Evolutionary conservation across 176 grass and related monocot species (phyloP), one percentile per base, ranked within the genome.

Genomic region (Carex scoparia): DNA sequence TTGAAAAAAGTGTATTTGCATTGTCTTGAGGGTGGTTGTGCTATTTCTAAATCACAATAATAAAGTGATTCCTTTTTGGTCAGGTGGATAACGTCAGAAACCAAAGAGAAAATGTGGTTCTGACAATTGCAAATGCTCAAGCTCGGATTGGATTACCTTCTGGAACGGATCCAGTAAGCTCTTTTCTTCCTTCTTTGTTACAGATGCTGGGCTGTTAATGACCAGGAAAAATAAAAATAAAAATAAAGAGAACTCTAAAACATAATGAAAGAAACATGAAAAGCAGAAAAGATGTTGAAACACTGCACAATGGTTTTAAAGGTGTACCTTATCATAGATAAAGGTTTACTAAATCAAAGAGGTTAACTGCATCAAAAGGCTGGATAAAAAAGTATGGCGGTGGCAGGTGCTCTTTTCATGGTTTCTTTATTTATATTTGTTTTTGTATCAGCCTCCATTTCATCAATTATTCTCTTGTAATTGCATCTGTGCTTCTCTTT

Each of bases 1-100:
- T 35, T 44, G 16, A 49, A 62, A 19, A 44, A 6, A 48, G 59
- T 66, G 58, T 65, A 27, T 82, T 82, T 62, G 46, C 5, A 27
- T 8, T n/a, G 10, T 55, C 51, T 57, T 0, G 1, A 33, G 51
- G 23, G 51, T 74, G 77, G 18, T 81, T 84, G 27, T 90, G 54
- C 79, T 81, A 13, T 51, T 49, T 31, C 49, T 59, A 13, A 54
- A 46, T 73, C 54, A 72, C 33, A 85, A 46, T 72, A 62, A 76
- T 76, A 85, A 51, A 60, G 30, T 10, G 11, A 46, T 84, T 48
- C 31, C 51, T 85, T 28, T 85, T 58, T 85, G 40, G 14, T 23
- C 88, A 98, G 95, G 91, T 91, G 18, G 93, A 95, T 88, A 98
- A 95, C 88, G 69, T 95, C 85, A 87, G 89, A 38, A 98, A 98